Conservation (phyloP, 2,329 filamentous ascomycete species). For the Pyrenochaeta sp. region DNA sequence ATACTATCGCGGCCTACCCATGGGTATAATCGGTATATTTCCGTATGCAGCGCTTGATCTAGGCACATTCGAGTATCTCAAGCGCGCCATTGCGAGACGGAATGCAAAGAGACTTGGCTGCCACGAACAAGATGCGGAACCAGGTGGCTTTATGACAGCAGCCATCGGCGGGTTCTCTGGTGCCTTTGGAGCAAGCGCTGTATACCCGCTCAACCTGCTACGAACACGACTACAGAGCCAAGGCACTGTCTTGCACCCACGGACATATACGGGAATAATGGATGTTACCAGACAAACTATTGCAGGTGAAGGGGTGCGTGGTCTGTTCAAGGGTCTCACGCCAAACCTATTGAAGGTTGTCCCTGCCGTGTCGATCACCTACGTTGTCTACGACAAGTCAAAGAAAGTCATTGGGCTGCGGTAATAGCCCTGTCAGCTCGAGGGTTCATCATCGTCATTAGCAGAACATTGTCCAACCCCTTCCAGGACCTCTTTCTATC, state of each 20-base stretch:
- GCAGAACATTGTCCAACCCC: not conserved
- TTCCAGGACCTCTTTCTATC: not conserved
- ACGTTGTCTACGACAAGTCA: slow-evolving; percentile 54
- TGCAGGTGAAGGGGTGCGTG: slow-evolving; percentile 80
- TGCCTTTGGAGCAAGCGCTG: slow-evolving; percentile 88
- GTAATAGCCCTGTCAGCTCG: slow-evolving; percentile 23
- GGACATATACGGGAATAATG: slow-evolving; percentile 88
- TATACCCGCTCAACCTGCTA: slow-evolving; percentile 94
- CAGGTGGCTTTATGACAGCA: slow-evolving; percentile 84
- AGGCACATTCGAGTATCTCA: slow-evolving; percentile 92
- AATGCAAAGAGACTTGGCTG: slow-evolving; percentile 74
- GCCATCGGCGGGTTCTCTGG: slow-evolving; percentile 91
- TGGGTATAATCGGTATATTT: slow-evolving; percentile 96
- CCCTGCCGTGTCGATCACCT: slow-evolving; percentile 85
- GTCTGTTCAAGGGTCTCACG: slow-evolving; percentile 93
- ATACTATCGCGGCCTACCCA: slow-evolving; percentile 91
- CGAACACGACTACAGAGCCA: slow-evolving; percentile 93
- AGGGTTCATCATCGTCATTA: not conserved
- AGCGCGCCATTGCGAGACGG: slow-evolving; percentile 73
- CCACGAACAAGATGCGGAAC: slow-evolving; percentile 80
- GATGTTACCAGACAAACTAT: slow-evolving; percentile 89
- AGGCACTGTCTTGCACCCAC: slow-evolving; percentile 88
- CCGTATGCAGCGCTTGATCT: slow-evolving; percentile 97
- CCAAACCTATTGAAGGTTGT: slow-evolving; percentile 97
- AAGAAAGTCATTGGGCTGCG: slow-evolving; percentile 48